A percentile compares a stretch with the other conserved stretches of the same genome.
phyloP scores from a whole-genome alignment of 495 filamentous ascomycete genomes.

The Penicillium tannophilum region DNA sequence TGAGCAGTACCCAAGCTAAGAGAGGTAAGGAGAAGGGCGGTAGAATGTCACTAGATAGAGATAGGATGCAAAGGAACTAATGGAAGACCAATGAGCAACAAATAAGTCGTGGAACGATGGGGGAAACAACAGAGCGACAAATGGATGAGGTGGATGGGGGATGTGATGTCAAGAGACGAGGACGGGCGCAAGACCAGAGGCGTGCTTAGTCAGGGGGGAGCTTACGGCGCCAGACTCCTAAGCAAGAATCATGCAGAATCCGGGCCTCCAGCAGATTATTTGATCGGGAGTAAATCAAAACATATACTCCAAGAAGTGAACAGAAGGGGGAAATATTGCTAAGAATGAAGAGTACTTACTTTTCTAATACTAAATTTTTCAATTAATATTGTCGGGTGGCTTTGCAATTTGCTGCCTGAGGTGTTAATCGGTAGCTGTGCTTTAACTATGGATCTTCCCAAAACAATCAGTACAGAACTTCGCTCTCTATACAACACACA shows the following conservation, averaged over 20 bases:
- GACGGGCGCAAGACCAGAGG: conserved; percentile 40
- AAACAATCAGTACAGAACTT: background rate
- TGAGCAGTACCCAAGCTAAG: conserved; percentile 38
- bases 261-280: too few relatives aligned
- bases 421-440: conserved; percentile 15
- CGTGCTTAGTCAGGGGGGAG: conserved; percentile 45
- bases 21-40: conserved; percentile 31
- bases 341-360: background rate
- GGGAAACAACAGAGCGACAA: conserved; percentile 24
- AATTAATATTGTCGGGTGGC: conserved; percentile 4
- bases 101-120: conserved; percentile 26
- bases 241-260: conserved; percentile 3
- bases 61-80: conserved; percentile 26
- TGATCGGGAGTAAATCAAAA: background rate
- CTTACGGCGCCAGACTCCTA: conserved; percentile 25
- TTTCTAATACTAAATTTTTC: background rate
- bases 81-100: conserved; percentile 19
- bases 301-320: background rate
- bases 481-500: background rate
- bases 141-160: conserved; percentile 46
- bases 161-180: conserved; percentile 53
- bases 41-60: conserved; percentile 18
- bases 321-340: background rate
- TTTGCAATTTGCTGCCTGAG: conserved; percentile 26
- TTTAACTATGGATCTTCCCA: conserved; percentile 1